Evolutionary conservation across 1,284 basidiomycete species (phyloP).

Genomic region (Somion occarium): DNA sequence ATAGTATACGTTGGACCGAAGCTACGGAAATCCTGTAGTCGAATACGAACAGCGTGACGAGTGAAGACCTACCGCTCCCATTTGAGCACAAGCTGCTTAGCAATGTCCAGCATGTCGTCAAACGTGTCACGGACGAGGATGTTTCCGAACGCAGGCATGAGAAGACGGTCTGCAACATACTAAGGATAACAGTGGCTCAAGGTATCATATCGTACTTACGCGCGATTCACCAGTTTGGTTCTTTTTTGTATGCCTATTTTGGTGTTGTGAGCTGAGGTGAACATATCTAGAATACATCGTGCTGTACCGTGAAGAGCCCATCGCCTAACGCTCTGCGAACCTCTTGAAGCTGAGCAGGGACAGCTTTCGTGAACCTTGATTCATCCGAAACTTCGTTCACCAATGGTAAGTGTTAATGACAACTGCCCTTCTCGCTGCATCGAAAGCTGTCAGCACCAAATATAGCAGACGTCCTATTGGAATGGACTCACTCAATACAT

Average conservation of each 20-base stretch:
- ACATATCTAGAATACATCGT: not conserved
- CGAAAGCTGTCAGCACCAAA: not conserved
- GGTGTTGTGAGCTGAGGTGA: too few species aligned
- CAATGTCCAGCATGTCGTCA: conserved; percentile 45
- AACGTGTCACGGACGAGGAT: conserved; percentile 44
- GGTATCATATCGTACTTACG: conserved; percentile 26
- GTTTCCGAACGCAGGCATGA: conserved; percentile 49
- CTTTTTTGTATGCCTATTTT: conserved; percentile 36
- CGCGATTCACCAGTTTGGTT: conserved; percentile 46
- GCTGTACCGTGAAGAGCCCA: conserved; percentile 41
- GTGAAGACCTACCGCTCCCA: conserved; percentile 35
- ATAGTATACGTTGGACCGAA: conserved; percentile 39
- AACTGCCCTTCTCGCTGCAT: conserved; percentile 25
- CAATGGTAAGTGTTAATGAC: conserved; percentile 36
- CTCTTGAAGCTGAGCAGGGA: conserved; percentile 31
- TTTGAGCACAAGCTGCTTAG: conserved; percentile 42
- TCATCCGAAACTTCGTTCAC: conserved; percentile 43
- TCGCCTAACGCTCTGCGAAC: conserved; percentile 41
- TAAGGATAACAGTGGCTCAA: not conserved
- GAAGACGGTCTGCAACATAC: conserved; percentile 38
- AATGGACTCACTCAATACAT: conserved; percentile 31
- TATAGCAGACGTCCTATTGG: not conserved
- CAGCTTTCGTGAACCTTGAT: conserved; percentile 38
- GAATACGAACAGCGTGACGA: not conserved
- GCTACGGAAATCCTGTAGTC: conserved; percentile 17